phyloP scores from a whole-genome alignment of 148 eudicot genomes.

The Rhododendron kiyosumense region DNA sequence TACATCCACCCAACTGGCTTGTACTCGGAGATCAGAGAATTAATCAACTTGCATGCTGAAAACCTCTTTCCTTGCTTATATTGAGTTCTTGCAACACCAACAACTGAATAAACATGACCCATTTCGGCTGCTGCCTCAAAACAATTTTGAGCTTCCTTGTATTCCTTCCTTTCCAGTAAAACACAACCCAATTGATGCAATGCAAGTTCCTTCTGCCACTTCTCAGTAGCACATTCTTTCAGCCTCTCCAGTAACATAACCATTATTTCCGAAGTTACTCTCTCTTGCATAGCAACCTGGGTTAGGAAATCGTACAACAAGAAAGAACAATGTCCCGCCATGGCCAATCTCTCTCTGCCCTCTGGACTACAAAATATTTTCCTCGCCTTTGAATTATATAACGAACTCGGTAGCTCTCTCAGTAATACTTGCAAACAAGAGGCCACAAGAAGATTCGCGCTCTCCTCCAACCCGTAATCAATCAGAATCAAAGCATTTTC shows the following conservation, averaged over 20 bases:
- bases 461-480: slow-evolving; percentile 79
- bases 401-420: slow-evolving; percentile 64
- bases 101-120: slow-evolving; percentile 79
- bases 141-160: slow-evolving; percentile 66
- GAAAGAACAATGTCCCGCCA: slow-evolving; percentile 67
- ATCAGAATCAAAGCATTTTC: slow-evolving; percentile 63
- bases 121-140: slow-evolving; percentile 61
- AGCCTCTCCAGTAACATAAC: slow-evolving; percentile 61
- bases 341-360: slow-evolving; percentile 46
- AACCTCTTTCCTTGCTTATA: slow-evolving; percentile 76
- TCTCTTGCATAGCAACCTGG: slow-evolving; percentile 70
- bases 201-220: slow-evolving; percentile 78
- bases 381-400: slow-evolving; percentile 46
- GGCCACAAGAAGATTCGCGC: slow-evolving; percentile 65
- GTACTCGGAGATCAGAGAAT: slow-evolving; percentile 45
- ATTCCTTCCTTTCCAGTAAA: slow-evolving; percentile 59
- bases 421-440: slow-evolving; percentile 73
- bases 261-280: slow-evolving; percentile 45
- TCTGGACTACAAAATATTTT: slow-evolving; percentile 52
- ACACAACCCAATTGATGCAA: slow-evolving; percentile 82
- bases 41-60: slow-evolving; percentile 62
- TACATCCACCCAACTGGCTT: slow-evolving; percentile 90
- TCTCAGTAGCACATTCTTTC: slow-evolving; percentile 51
- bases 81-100: slow-evolving; percentile 71
- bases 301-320: slow-evolving; percentile 67